A percentile compares a stretch with the other conserved stretches of the same genome.
Conservation (phyloP, 768 basidiomycete genomes). For the Lentinula guzmanii region DNA sequence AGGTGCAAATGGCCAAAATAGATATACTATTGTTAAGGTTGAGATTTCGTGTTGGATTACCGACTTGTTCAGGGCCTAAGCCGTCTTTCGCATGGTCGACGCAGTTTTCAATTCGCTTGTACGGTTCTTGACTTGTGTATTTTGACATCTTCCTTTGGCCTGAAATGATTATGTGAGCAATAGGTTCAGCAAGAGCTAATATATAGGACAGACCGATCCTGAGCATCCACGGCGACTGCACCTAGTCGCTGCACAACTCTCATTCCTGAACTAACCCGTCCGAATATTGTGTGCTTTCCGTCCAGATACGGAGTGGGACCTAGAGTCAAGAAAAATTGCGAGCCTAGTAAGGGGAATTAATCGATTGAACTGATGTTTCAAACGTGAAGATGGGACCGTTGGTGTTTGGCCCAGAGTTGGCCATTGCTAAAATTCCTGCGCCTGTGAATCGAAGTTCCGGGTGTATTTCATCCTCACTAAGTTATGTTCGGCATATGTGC, state of each 20-base stretch:
- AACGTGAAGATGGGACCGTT: conserved; percentile 43
- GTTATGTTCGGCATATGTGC: not conserved
- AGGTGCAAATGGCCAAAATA: not conserved
- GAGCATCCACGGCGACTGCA: conserved; percentile 81
- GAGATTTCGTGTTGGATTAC: not conserved
- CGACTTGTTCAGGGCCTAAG: not conserved
- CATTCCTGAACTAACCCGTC: conserved; percentile 88
- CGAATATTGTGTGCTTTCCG: conserved; percentile 85
- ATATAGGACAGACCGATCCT: conserved; percentile 63
- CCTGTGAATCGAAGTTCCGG: conserved; percentile 42
- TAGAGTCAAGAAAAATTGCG: conserved; percentile 91
- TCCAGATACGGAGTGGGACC: conserved; percentile 81
- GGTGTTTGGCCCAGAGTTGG: conserved; percentile 93
- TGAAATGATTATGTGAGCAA: conserved; percentile 14
- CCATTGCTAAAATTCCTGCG: conserved; percentile 43
- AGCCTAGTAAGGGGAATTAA: conserved; percentile 69
- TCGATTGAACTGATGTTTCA: conserved; percentile 19
- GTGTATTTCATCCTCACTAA: conserved; percentile 76
- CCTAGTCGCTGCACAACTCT: conserved; percentile 86
- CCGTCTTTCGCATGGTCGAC: not conserved
- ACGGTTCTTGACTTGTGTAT: conserved; percentile 66
- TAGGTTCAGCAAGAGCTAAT: not conserved
- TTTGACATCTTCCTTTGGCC: conserved; percentile 79
- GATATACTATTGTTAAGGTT: not conserved
- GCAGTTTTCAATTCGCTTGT: conserved; percentile 10